Percentiles rank a stretch among this genome's conserved stretches.
Conservation (phyloP, 306 rosid species). For the Hylodesmum podocarpum region DNA sequence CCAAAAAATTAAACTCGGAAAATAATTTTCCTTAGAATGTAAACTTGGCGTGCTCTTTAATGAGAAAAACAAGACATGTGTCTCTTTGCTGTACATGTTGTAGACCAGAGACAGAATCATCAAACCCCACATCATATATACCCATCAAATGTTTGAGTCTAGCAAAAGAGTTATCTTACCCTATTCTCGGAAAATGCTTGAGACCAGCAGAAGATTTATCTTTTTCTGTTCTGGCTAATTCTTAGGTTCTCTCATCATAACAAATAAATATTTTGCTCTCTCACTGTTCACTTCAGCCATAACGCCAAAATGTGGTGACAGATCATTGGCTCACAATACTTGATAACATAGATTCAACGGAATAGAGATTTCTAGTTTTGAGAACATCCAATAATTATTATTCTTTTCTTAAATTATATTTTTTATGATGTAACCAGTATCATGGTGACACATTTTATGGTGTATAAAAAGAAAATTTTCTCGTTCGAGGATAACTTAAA, state of each 20-base stretch:
- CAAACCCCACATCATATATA: not conserved
- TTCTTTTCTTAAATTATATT: not conserved
- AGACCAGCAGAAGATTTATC: not conserved
- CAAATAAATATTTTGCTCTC: not conserved
- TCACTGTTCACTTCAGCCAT: not conserved
- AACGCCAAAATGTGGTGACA: not conserved
- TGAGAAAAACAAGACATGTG: not conserved
- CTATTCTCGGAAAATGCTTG: not conserved
- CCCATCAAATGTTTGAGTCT: not conserved
- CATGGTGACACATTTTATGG: not conserved
- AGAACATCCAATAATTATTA: not conserved
- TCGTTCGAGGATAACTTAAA: not conserved
- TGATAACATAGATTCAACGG: not conserved
- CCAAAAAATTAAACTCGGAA: constrained; percentile 13
- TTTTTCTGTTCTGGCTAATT: not conserved
- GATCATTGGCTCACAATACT: not conserved
- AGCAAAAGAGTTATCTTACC: not conserved
- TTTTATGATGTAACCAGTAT: not conserved
- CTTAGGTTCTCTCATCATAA: not conserved
- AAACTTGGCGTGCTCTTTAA: constrained; percentile 43
- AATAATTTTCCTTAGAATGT: constrained; percentile 34
- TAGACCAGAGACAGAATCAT: not conserved
- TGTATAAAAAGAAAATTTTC: not conserved
- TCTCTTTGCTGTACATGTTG: constrained; percentile 14
- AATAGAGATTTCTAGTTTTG: not conserved